Base-by-base conservation (phyloP, 768 basidiomycete genomes). In the Boletus fagicola region DNA sequence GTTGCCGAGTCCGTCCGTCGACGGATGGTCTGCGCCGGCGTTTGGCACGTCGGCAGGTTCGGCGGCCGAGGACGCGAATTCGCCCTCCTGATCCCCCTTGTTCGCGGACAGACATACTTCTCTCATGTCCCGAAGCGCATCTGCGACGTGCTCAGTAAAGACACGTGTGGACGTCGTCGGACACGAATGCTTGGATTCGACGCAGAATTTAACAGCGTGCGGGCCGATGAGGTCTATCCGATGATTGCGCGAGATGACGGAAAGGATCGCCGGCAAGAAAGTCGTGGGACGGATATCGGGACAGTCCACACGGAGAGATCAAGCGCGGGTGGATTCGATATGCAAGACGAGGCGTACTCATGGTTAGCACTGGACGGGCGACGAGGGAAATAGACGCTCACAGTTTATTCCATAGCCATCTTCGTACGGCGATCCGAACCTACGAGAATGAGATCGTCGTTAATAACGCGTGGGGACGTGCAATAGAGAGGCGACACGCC, bases 361-460 rank as follows among this genome's bases (percentile, higher is more conserved):
- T 16, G 53, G 24, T 53, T 31, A 61, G 45, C 36, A 49, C 45
- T 12, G 51, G 28, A 24, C 16, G 39, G 31, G 22, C 3, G 40
- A 10, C 47, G 48, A 51, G 15, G 2, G 16, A 30, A 43, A 36
- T 24, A 39, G 4, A 40, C 13, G 5, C 50, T 65, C 68, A 94
- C 94, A 98, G 69, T 92, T 96, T 64, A 97, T 88, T 1, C 95
- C 94, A 76, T 95, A 96, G 10, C 95, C 95, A 75, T 95, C 87
- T 40, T 83, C 78, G 74, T 86, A 94, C 11, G 78, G 74, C 2
- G 93, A 75, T 4, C 95, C 94, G 71, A 97, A 97, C 4, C 84
- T 86, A 57, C 4, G 13, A 54, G 46, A 10, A 48, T n/a, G 7
- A 42, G 10, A 28, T 49, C n/a, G 16, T 39, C 33, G 53, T 62